phyloP scores from a whole-genome alignment of 345 rosid species.

The Linum usitatissimum region DNA sequence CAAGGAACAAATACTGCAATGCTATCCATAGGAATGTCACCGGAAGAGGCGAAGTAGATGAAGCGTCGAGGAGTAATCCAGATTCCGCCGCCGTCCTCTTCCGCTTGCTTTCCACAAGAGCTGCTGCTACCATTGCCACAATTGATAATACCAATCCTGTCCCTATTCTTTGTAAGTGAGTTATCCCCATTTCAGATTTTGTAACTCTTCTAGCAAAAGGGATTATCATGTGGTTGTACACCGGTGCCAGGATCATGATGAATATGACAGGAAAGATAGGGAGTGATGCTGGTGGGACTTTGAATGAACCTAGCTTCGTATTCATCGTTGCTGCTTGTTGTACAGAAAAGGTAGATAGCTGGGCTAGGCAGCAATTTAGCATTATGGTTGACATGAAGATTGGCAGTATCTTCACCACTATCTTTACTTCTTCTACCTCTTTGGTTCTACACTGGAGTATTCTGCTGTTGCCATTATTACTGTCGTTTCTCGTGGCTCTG shows the following conservation, averaged over 20 bases:
- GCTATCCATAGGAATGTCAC: constrained; percentile 85
- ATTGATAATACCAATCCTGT: constrained; percentile 61
- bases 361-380: constrained; percentile 90
- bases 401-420: constrained; percentile 53
- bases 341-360: constrained; percentile 83
- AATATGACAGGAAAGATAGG: constrained; percentile 76
- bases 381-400: constrained; percentile 78
- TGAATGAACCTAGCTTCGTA: constrained; percentile 54
- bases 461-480: constrained; percentile 18
- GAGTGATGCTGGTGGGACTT: constrained; percentile 82
- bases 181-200: constrained; percentile 58
- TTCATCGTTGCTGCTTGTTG: constrained; percentile 91
- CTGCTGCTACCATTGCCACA: constrained; percentile 75
- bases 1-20: constrained; percentile 74
- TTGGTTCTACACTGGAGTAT: constrained; percentile 39
- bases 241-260: constrained; percentile 67
- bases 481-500: constrained; percentile 20
- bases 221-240: constrained; percentile 48
- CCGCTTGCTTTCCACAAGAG: constrained; percentile 61
- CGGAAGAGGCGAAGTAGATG: constrained; percentile 47
- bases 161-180: constrained; percentile 75
- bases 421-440: constrained; percentile 60
- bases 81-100: constrained; percentile 31
- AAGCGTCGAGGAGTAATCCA: constrained; percentile 17
- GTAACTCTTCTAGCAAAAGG: constrained; percentile 55